Evolutionary conservation across 768 basidiomycete genomes (phyloP), one percentile per base, ranked within the genome.

Genomic region (Mycena capillaripes): DNA sequence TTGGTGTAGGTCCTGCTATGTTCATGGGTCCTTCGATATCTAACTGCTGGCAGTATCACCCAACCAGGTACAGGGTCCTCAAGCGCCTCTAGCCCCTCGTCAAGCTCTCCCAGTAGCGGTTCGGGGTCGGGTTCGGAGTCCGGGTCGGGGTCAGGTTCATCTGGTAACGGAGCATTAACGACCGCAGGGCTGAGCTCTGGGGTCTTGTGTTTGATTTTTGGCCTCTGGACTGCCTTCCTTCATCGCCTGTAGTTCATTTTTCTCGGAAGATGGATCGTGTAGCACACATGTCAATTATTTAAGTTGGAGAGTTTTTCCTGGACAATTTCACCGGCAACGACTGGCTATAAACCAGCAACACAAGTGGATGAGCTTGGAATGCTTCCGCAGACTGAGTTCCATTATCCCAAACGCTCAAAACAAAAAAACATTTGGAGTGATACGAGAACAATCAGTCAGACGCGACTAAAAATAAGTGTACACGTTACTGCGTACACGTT

Each of bases 401-500:
- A n/a, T n/a, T n/a, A n/a, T n/a, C n/a, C n/a, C n/a, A n/a, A n/a
- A n/a, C n/a, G n/a, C n/a, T n/a, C n/a, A n/a, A n/a, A n/a, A n/a
- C n/a, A n/a, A n/a, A n/a, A n/a, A n/a, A n/a, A n/a, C n/a, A n/a
- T n/a, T n/a, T n/a, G n/a, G n/a, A n/a, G n/a, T n/a, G n/a, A n/a
- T n/a, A n/a, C n/a, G n/a, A n/a, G n/a, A n/a, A n/a, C n/a, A n/a
- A n/a, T n/a, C n/a, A n/a, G n/a, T n/a, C n/a, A n/a, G n/a, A n/a
- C n/a, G n/a, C n/a, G n/a, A n/a, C n/a, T n/a, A n/a, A n/a, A n/a
- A n/a, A n/a, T n/a, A n/a, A n/a, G n/a, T n/a, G n/a, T n/a, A n/a
- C n/a, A n/a, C n/a, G n/a, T n/a, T n/a, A n/a, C n/a, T n/a, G 23
- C 57, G 57, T 44, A 68, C 71, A 69, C 66, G 71, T 69, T 72